A percentile compares a stretch with the other conserved stretches of the same genome.
Conservation (phyloP, 768 basidiomycete genomes). For the Tricholoma bakamatsutake region DNA sequence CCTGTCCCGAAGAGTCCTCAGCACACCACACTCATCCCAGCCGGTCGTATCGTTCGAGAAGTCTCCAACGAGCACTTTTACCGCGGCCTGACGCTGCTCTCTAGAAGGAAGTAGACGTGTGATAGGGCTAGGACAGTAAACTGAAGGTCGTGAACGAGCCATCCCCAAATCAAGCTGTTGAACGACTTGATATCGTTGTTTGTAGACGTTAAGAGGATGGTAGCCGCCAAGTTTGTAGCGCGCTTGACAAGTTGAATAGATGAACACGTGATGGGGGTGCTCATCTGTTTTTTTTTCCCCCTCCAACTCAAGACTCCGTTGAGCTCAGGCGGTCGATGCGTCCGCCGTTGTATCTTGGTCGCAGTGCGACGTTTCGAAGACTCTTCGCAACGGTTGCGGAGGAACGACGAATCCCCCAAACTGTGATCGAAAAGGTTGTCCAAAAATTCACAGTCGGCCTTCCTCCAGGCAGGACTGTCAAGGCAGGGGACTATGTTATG, state of each 20-base stretch:
- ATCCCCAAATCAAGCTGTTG: constrained; percentile 53
- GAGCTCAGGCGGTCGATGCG: constrained; percentile 8
- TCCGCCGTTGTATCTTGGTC: constrained; percentile 14
- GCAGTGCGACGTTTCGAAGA: constrained; percentile 9
- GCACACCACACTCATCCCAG: background rate
- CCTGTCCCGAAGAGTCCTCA: constrained; percentile 30
- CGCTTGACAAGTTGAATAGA: no score
- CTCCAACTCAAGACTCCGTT: no score
- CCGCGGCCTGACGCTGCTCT: constrained; percentile 38
- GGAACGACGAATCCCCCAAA: constrained; percentile 55
- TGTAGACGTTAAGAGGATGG: constrained; percentile 33
- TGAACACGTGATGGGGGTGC: no score
- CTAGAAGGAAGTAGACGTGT: constrained; percentile 6
- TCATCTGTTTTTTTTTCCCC: no score
- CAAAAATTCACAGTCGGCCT: constrained; percentile 95
- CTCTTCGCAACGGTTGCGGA: constrained; percentile 23
- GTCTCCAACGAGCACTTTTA: constrained; percentile 48
- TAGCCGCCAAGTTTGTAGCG: constrained; percentile 29
- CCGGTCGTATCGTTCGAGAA: constrained; percentile 18
- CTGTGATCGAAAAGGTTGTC: constrained; percentile 94
- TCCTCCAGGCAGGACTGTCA: constrained; percentile 70
- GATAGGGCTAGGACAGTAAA: background rate
- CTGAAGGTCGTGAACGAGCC: constrained; percentile 30
- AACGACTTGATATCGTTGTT: constrained; percentile 43
- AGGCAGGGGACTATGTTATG: constrained; percentile 99